Base-by-base conservation (phyloP, 306 rosid species). In the Trifolium repens region DNA sequence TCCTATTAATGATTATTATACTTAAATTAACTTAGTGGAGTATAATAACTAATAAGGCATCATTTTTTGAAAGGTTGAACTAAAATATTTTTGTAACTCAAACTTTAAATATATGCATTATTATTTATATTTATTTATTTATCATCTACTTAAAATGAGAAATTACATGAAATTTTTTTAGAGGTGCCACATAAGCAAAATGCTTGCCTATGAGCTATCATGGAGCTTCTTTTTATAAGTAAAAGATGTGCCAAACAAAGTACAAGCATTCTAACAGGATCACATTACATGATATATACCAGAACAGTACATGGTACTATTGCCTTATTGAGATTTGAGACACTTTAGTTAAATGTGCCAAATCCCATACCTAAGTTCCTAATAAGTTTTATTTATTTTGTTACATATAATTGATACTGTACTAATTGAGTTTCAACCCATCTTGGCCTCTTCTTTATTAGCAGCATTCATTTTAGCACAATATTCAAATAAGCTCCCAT, bases 401-500 rank as follows among this genome's bases (percentile, higher is more conserved):
- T 47, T 69, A 17, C 19, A 17, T 17, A 17, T 17, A 17, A 17
- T 17, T 17, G 19, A 17, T 17, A 17, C 19, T 17, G 19, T 17
- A 17, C 59, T 69, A 27, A 46, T 4, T 46, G n/a, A 46, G 52
- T 42, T 42, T 72, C 42, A 89, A 47, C 75, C 30, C 89, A 82
- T 86, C 80, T 90, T 91, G 44, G 61, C 67, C 26, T 74, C 39
- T 12, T 58, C 82, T 4, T 67, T 43, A 22, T 5, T 15, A 35
- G 49, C 27, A 0, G 78, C 39, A 8, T 86, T 83, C 85, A 79
- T 72, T 87, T 86, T 85, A 6, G 97, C 96, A 80, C 90, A 90
- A 65, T 86, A 90, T 77, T 94, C 97, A 63, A 94, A 94, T 68
- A 91, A 79, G 73, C 94, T 94, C 16, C 98, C 98, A 59, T 94